Conservation (phyloP, 495 filamentous ascomycete species). For the Hypoxylon trugodes region DNA sequence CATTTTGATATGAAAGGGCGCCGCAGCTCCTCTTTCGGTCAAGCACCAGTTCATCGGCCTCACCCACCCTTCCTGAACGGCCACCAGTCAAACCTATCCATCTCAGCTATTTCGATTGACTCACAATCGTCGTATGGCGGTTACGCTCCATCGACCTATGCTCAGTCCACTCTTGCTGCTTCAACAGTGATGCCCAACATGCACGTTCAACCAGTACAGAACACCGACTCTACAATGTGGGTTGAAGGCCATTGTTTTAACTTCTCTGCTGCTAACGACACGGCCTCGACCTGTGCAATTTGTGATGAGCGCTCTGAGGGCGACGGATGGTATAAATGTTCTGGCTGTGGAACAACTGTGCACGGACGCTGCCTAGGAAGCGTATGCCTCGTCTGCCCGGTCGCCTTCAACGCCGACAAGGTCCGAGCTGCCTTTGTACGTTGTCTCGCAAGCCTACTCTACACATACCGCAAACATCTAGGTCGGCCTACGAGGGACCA, state of each 20-base stretch:
- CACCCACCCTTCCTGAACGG: slow-evolving; percentile 83
- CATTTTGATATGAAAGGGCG: slow-evolving; percentile 88
- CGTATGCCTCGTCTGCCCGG: slow-evolving; percentile 86
- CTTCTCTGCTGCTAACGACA: slow-evolving; percentile 70
- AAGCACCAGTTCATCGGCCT: slow-evolving; percentile 74
- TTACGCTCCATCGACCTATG: slow-evolving; percentile 96
- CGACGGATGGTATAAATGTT: slow-evolving; percentile 88
- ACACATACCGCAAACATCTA: slow-evolving; percentile 91
- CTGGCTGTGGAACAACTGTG: slow-evolving; percentile 75
- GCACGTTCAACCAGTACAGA: slow-evolving; percentile 81
- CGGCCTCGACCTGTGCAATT: slow-evolving; percentile 76
- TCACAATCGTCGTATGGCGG: slow-evolving; percentile 74
- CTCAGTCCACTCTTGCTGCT: slow-evolving; percentile 96
- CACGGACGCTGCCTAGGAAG: slow-evolving; percentile 84
- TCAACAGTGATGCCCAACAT: slow-evolving; percentile 96
- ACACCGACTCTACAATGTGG: slow-evolving; percentile 88
- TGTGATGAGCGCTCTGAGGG: slow-evolving; percentile 88
- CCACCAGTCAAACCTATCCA: slow-evolving; percentile 82
- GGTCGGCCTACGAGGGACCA: slow-evolving; percentile 78
- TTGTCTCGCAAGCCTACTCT: slow-evolving; percentile 92
- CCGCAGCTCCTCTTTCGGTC: slow-evolving; percentile 89
- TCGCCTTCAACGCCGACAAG: slow-evolving; percentile 89
- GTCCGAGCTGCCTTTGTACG: slow-evolving; percentile 92
- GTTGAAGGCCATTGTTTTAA: slow-evolving; percentile 93
- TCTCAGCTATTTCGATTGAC: slow-evolving; percentile 81